phyloP scores from a whole-genome alignment of 1,284 basidiomycete genomes.

The Lentinula novae-zelandiae region DNA sequence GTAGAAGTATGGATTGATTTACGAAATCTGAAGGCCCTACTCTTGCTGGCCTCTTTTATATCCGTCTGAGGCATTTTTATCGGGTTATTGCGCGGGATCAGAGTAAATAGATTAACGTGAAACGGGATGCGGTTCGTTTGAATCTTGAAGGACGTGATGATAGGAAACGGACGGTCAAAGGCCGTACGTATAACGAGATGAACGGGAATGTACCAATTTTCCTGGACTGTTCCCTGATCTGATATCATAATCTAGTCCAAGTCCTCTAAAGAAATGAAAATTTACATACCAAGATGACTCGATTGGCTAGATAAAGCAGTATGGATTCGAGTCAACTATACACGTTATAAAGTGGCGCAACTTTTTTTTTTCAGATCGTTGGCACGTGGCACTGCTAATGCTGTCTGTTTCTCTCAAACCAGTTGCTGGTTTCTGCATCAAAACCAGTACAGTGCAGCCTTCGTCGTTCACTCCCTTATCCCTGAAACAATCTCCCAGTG shows the following conservation, averaged over 20 bases:
- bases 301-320: not conserved
- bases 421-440: slow-evolving; percentile 59
- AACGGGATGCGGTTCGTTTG: not conserved
- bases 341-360: not conserved
- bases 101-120: not conserved
- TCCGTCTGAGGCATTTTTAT: slow-evolving; percentile 17
- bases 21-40: slow-evolving; percentile 37
- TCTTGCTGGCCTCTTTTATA: slow-evolving; percentile 21
- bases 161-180: slow-evolving; percentile 8
- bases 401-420: slow-evolving; percentile 36
- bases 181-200: slow-evolving; percentile 8
- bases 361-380: not conserved
- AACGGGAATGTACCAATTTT: not conserved
- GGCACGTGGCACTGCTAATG: not conserved
- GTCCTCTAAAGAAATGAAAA: not conserved
- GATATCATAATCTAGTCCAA: not conserved
- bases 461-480: slow-evolving; percentile 28
- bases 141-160: slow-evolving; percentile 2
- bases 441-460: slow-evolving; percentile 42
- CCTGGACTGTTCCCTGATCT: not conserved
- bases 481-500: slow-evolving; percentile 19
- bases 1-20: slow-evolving; percentile 21
- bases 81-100: slow-evolving; percentile 1
- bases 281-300: not conserved
- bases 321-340: not conserved